Base-by-base conservation (phyloP, 2,329 filamentous ascomycete species). In the Magnaporthiopsis incrustans region DNA sequence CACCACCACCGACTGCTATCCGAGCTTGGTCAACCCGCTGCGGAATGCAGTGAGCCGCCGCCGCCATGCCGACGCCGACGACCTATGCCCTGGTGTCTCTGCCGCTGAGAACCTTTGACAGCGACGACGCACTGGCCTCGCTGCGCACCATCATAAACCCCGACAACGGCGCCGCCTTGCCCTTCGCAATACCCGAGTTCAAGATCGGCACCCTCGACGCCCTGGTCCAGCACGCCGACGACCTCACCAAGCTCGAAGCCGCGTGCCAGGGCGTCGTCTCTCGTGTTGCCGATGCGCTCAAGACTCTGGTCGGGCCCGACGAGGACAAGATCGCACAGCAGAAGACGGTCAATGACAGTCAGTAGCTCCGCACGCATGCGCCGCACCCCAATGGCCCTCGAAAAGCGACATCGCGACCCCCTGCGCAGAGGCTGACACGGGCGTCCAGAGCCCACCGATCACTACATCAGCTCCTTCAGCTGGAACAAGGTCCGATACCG, bases 401-500 rank as follows among this genome's bases (percentile, higher is more conserved):
- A 30, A 30, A 26, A 57, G 7, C 30, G 30, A 30, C 30, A 63
- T 53, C 44, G 44, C 44, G 44, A 53, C 2, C 44, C 44, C 7
- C 11, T n/a, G n/a, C 18, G 62, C 58, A 53, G 44, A 53, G 22
- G n/a, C 44, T 53, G 44, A 53, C 44, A 53, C 30, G 18, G 14
- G 33, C 35, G 66, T 65, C 50, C 74, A 98, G 94, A 96, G 77
- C 93, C 95, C n/a, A 92, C 94, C 66, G 94, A 97, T 71, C 89
- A 94, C 74, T 99, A 98, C 74, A 81, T 99, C 59, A 86, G 88
- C 73, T 88, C 85, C 64, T 99, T 98, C 77, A 85, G 86, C 69
- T 99, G 95, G 95, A 98, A 98, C 80, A 97, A 95, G 77, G 91
- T 96, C 77, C 95, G 97, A 75, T 99, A 98, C 77, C 88, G 95